A percentile compares a stretch with the other conserved stretches of the same genome.
These are phyloP conservation scores for Penicillium sp. DNA, from an alignment of 2,329 filamentous ascomycete genomes.

Conservation along the genomic window DNA sequence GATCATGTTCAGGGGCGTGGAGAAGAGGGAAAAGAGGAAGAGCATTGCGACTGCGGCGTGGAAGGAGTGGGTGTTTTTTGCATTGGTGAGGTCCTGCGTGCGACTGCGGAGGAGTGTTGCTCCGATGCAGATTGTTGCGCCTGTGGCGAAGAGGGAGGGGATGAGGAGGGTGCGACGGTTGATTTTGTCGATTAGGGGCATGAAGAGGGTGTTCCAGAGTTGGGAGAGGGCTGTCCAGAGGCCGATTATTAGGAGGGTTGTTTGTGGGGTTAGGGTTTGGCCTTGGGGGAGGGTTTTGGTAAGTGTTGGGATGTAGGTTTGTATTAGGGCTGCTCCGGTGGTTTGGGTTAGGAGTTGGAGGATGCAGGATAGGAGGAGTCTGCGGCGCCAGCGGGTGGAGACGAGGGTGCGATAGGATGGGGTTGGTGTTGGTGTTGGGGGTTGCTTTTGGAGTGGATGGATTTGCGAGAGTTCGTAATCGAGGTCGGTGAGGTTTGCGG, in stretches of 20 bases:
- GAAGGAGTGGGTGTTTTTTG: constrained; percentile 36
- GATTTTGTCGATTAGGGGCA: constrained; percentile 46
- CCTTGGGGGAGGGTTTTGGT: constrained; percentile 47
- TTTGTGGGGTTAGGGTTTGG: constrained; percentile 41
- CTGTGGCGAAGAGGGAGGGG: constrained; percentile 44
- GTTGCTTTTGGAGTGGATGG: constrained; percentile 34
- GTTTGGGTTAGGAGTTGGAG: constrained; percentile 50
- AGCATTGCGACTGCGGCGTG: constrained; percentile 48
- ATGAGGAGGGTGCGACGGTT: constrained; percentile 51
- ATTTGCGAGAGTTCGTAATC: constrained; percentile 45
- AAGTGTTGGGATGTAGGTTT: constrained; percentile 45
- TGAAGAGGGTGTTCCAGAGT: constrained; percentile 48
- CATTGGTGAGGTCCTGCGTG: constrained; percentile 28
- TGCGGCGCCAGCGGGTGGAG: constrained; percentile 44
- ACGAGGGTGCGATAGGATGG: constrained; percentile 43
- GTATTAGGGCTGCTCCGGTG: constrained; percentile 48
- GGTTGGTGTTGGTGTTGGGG: constrained; percentile 35
- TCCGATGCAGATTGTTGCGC: constrained; percentile 39
- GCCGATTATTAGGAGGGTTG: constrained; percentile 51
- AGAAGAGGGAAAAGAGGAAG: constrained; percentile 48
- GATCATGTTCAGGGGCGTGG: constrained; percentile 45
- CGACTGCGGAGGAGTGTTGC: constrained; percentile 41
- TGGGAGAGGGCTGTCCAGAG: constrained; percentile 51
- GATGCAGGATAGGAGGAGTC: constrained; percentile 48
- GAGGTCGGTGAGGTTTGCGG: constrained; percentile 32